These are phyloP conservation scores for Beauveria pseudobassiana DNA, from an alignment of 2,329 filamentous ascomycete genomes.

Conservation along the genomic window DNA sequence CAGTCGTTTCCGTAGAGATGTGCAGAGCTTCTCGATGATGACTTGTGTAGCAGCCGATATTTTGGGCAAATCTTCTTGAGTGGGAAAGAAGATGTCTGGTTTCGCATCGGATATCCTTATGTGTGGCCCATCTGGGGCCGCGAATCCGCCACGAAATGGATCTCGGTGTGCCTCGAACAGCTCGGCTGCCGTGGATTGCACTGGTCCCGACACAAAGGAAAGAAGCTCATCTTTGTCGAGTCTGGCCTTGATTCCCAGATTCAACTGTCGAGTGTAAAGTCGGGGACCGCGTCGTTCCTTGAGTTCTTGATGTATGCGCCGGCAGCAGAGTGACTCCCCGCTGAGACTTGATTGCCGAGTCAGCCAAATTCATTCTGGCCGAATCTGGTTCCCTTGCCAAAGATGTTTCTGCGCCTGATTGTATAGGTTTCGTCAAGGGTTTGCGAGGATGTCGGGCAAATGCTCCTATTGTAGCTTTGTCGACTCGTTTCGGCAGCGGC, in stretches of 20 bases:
- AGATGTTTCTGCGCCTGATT: neutral
- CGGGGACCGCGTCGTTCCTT: neutral
- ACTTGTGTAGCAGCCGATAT: conserved; percentile 27
- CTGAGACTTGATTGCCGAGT: neutral
- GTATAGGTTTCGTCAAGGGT: neutral
- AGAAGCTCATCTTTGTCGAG: conserved; percentile 39
- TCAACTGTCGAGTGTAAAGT: neutral
- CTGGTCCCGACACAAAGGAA: conserved; percentile 43
- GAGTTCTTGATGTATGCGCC: neutral
- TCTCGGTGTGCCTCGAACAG: conserved; percentile 45
- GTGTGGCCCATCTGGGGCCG: conserved; percentile 39
- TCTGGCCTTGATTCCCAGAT: conserved; percentile 14
- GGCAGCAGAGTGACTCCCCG: neutral
- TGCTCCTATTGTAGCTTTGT: conserved; percentile 3
- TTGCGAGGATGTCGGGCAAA: conserved; percentile 2
- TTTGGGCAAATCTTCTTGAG: conserved; percentile 30
- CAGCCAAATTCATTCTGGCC: neutral
- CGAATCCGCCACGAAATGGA: conserved; percentile 47
- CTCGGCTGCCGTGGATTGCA: conserved; percentile 42
- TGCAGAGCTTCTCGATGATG: conserved; percentile 32
- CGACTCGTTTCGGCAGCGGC: conserved; percentile 12
- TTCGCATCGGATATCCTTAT: conserved; percentile 42
- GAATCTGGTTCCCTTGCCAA: neutral
- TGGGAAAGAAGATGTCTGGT: conserved; percentile 42
- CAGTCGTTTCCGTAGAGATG: conserved; percentile 33